phyloP scores from a whole-genome alignment of 1,284 basidiomycete species.

The Ganoderma lucidum region DNA sequence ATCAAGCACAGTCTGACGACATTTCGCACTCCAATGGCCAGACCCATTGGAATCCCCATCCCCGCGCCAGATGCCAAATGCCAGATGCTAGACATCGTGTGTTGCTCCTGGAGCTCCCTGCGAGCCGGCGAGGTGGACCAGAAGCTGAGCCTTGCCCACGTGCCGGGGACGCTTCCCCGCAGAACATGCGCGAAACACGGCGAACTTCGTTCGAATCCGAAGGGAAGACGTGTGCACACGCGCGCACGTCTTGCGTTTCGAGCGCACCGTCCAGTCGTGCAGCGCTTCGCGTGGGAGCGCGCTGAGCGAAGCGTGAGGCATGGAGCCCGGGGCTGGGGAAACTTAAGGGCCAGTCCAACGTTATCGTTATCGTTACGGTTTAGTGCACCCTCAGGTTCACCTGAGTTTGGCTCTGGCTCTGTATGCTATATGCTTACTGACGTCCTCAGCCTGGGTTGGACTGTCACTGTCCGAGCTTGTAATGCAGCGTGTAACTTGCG shows the following conservation, averaged over 20 bases:
- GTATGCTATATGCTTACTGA: neutral
- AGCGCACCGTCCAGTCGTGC: neutral
- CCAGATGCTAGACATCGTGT: too few species aligned
- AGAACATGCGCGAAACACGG: neutral
- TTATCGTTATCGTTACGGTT: slow-evolving; percentile 1
- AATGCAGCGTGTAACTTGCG: neutral
- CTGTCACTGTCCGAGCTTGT: neutral
- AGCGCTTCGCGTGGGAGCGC: neutral
- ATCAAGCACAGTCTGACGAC: neutral
- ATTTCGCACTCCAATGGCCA: neutral
- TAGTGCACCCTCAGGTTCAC: neutral
- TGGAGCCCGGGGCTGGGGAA: neutral
- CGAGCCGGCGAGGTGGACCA: neutral
- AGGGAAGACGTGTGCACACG: neutral
- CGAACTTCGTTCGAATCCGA: neutral
- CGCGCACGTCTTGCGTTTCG: neutral
- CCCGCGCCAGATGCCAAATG: neutral
- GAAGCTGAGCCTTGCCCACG: neutral
- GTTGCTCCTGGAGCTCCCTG: neutral
- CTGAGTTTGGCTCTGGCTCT: neutral
- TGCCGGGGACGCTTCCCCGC: neutral
- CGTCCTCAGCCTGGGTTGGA: neutral
- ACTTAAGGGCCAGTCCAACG: neutral
- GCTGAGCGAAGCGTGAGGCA: neutral
- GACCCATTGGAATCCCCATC: neutral